A percentile compares a stretch with the other conserved stretches of the same genome.
Evolutionary conservation across 2,329 filamentous ascomycete genomes (phyloP).

Genomic region (Cladosporium colombiae): DNA sequence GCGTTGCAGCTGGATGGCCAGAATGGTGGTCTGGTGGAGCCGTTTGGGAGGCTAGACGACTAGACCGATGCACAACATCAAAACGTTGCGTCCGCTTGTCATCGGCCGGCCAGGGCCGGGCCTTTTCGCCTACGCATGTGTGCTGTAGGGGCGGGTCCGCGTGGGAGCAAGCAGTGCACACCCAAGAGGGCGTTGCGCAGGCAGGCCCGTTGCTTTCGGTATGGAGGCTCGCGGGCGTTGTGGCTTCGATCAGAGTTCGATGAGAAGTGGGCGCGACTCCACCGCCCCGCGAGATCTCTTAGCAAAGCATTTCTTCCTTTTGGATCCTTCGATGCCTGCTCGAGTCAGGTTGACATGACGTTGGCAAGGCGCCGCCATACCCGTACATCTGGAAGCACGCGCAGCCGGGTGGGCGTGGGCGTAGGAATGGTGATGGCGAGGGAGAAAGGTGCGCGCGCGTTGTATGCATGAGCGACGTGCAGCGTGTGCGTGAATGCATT

Average conservation of each 20-base stretch:
- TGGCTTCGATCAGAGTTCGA: background rate
- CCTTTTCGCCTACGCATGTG: background rate
- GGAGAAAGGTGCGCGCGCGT: background rate
- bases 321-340: background rate
- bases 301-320: background rate
- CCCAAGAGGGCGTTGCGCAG: background rate
- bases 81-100: constrained; percentile 5
- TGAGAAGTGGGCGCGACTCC: background rate
- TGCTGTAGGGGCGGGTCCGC: background rate
- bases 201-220: background rate
- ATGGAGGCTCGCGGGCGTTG: background rate
- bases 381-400: background rate
- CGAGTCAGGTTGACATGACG: background rate
- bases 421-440: background rate
- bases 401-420: background rate
- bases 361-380: background rate
- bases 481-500: too few relatives aligned
- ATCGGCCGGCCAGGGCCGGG: background rate
- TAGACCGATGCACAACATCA: constrained; percentile 6
- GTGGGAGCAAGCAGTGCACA: background rate
- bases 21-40: background rate
- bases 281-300: background rate
- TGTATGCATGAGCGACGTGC: background rate
- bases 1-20: background rate
- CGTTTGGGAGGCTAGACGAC: background rate